Evolutionary conservation across 108 stramenopile species (phyloP).

Genomic region (Ochromonas danica): DNA sequence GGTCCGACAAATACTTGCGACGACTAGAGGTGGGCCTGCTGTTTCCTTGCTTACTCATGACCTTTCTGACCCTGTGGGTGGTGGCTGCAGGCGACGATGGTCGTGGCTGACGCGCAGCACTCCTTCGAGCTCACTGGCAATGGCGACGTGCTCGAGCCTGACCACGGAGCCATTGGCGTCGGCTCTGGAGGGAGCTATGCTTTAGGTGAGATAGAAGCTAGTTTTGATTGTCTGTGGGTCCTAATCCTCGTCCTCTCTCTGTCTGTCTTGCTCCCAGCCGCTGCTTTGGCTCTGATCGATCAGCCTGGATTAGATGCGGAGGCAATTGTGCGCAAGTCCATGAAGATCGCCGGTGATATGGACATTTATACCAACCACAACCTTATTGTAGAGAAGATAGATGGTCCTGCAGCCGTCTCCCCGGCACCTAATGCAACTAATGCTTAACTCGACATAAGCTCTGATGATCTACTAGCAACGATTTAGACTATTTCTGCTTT

Average conservation of each 20-base stretch:
- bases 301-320: conserved; percentile 76
- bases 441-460: no score
- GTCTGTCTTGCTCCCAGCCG: conserved; percentile 57
- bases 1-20: conserved; percentile 94
- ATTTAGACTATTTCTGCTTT: neutral
- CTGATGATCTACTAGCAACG: no score
- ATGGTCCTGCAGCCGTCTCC: neutral
- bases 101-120: conserved; percentile 49
- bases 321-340: conserved; percentile 81
- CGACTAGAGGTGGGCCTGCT: conserved; percentile 84
- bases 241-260: neutral
- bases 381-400: conserved; percentile 67
- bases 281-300: conserved; percentile 84
- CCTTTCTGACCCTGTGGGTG: neutral
- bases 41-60: conserved; percentile 50
- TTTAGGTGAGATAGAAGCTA: conserved; percentile 58
- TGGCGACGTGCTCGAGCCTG: conserved; percentile 92
- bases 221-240: neutral
- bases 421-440: neutral
- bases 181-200: conserved; percentile 68
- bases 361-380: conserved; percentile 93
- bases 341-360: conserved; percentile 90
- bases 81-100: neutral
- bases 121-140: conserved; percentile 90
- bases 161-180: conserved; percentile 83